These are phyloP conservation scores for Xylariaceae sp. DNA, from an alignment of 2,329 filamentous ascomycete species.

Conservation along the genomic window DNA sequence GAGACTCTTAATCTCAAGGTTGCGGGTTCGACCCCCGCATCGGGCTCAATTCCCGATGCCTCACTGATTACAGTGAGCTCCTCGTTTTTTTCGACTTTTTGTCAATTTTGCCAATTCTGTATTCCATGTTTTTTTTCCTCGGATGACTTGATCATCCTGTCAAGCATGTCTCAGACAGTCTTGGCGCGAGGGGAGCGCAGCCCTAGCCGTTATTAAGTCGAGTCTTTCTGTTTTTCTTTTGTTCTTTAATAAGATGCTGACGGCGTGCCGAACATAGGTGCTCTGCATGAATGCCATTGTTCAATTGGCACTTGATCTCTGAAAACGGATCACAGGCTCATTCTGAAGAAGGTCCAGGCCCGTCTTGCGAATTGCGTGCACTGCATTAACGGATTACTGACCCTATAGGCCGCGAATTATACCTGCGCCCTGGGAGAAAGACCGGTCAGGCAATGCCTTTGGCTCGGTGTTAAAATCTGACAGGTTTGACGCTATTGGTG, in stretches of 20 bases:
- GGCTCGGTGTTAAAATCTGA: not conserved
- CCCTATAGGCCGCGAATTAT: not conserved
- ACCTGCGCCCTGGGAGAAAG: not conserved
- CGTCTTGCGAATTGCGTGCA: too few relatives aligned
- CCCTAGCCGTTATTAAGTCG: not conserved
- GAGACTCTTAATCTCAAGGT: slow-evolving; percentile 53
- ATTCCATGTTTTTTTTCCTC: not conserved
- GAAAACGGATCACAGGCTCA: too few relatives aligned
- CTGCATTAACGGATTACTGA: too few relatives aligned
- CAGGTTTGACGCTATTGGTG: not conserved
- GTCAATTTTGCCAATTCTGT: too few relatives aligned
- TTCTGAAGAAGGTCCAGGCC: too few relatives aligned
- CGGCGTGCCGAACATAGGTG: too few relatives aligned
- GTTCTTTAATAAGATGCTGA: too few relatives aligned
- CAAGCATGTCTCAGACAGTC: not conserved
- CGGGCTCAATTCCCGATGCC: slow-evolving; percentile 29
- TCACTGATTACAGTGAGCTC: slow-evolving; percentile 2
- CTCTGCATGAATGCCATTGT: too few relatives aligned
- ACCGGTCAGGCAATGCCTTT: not conserved
- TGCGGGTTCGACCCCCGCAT: not conserved
- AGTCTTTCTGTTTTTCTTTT: too few relatives aligned
- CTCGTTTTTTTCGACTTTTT: not conserved
- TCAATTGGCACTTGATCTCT: too few relatives aligned
- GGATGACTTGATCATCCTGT: not conserved
- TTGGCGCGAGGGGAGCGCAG: not conserved